These are phyloP conservation scores for Alloteropsis semialata DNA, from an alignment of 176 grass and related monocot genomes.

Conservation along the genomic window DNA sequence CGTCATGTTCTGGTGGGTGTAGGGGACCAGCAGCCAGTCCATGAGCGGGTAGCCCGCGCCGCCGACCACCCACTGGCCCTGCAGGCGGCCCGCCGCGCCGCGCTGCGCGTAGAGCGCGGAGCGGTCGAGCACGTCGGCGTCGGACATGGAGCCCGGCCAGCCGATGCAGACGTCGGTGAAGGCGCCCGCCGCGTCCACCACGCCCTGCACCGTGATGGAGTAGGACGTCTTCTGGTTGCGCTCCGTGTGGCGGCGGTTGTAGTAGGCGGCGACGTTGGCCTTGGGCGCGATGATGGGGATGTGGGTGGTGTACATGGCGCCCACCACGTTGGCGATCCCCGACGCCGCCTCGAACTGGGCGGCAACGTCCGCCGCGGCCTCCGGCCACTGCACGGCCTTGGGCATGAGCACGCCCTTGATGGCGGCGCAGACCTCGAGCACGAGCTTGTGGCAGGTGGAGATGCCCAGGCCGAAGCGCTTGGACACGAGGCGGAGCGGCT, in stretches of 20 bases:
- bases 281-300: constrained; percentile 89
- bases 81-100: constrained; percentile 37
- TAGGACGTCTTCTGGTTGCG: constrained; percentile 83
- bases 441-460: constrained; percentile 88
- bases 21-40: constrained; percentile 83
- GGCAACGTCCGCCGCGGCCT: constrained; percentile 14
- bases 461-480: constrained; percentile 85
- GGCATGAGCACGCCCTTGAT: constrained; percentile 68
- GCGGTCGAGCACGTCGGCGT: constrained; percentile 54
- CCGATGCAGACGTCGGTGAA: constrained; percentile 90
- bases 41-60: constrained; percentile 57
- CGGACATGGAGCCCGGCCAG: constrained; percentile 58
- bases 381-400: constrained; percentile 57
- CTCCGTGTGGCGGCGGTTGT: constrained; percentile 82
- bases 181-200: constrained; percentile 60
- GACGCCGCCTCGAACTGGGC: constrained; percentile 42
- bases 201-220: constrained; percentile 73
- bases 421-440: constrained; percentile 82
- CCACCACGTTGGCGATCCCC: constrained; percentile 61
- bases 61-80: constrained; percentile 58
- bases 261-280: constrained; percentile 62
- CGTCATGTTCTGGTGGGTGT: constrained; percentile 73
- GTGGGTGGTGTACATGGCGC: constrained; percentile 81
- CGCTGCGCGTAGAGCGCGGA: constrained; percentile 58
- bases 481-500: constrained; percentile 64